Evolutionary conservation across 805 yeast genomes (phyloP).

Genomic region (Komagataella phaffii): DNA sequence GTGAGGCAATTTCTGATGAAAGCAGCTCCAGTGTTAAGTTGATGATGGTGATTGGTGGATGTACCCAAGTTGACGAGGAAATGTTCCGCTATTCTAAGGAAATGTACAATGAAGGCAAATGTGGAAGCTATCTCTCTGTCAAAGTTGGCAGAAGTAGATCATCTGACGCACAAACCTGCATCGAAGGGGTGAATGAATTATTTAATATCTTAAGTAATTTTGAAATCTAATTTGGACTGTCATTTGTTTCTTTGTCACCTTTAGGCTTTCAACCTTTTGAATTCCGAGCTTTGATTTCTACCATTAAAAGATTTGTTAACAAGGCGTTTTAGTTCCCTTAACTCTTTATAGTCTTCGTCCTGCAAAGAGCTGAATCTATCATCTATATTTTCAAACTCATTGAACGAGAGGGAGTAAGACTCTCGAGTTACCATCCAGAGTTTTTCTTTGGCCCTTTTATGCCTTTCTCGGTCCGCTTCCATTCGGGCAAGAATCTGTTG

Average conservation of each 20-base stretch:
- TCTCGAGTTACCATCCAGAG: conserved; percentile 58
- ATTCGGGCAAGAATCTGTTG: conserved; percentile 61
- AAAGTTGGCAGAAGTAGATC: conserved; percentile 39
- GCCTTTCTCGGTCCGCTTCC: conserved; percentile 89
- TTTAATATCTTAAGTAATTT: conserved; percentile 28
- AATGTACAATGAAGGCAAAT: conserved; percentile 18
- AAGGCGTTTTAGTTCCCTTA: conserved; percentile 40
- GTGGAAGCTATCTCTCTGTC: conserved; percentile 43
- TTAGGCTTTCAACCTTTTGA: neutral
- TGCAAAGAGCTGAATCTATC: conserved; percentile 28
- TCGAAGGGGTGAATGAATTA: conserved; percentile 59
- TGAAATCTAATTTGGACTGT: neutral
- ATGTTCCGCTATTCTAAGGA: conserved; percentile 40
- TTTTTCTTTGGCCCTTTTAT: conserved; percentile 71
- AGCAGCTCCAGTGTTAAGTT: conserved; percentile 18
- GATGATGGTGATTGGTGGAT: conserved; percentile 49
- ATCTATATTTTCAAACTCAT: conserved; percentile 38
- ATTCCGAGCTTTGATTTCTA: neutral
- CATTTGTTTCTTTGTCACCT: neutral
- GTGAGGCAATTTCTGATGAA: conserved; percentile 5
- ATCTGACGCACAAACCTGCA: conserved; percentile 43
- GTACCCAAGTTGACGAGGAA: conserved; percentile 59
- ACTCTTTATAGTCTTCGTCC: conserved; percentile 32
- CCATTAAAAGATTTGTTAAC: conserved; percentile 35
- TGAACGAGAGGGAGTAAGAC: conserved; percentile 12